Base-by-base conservation (phyloP, 2,329 filamentous ascomycete species). In the Trichoderma breve region DNA sequence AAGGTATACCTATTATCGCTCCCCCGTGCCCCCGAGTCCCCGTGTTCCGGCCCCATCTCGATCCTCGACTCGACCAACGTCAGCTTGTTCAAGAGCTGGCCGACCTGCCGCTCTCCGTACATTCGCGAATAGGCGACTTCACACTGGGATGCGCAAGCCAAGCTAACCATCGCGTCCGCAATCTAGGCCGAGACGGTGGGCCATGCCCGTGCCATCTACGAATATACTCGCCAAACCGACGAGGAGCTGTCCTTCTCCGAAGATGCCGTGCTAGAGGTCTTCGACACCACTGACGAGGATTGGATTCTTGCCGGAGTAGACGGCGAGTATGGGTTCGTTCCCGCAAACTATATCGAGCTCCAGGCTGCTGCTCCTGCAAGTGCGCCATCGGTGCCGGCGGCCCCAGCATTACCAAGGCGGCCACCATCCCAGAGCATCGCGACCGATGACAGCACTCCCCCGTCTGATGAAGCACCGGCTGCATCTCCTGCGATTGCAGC, bases 241-340 rank as follows among this genome's bases (percentile, higher is more conserved):
- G 96, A 99, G 82, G 96, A 99, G 83, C 86, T 99, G 11, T 98
- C 95, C 28, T 98, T 99, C 80, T 89, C 93, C 63, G 96, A 99
- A 84, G 95, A 97, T 79, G 91, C 92, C 53, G 83, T 89, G 58
- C 87, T 99, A 63, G 86, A 92, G 73, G 93, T 99, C 62, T 98
- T 93, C 83, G 96, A 99, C 81, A 91, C 88, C 11, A 92, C 94
- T 6, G 96, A 99, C 81, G 93, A 94, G 15, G 96, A 99, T 82
- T 99, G 96, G 96, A 97, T 96, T 74, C 85, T 99, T 64, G 95
- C 97, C 34, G 95, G 95, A 21, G 85, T 91, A 58, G 90, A 94
- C 76, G 89, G 89, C 68, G 94, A 98, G 75, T 99, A 91, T 84
- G 96, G 96, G 63, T 99, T 99, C 81, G 96, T 93, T 69, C 96